Conservation (phyloP, 306 rosid species). For the Begonia masoniana region DNA sequence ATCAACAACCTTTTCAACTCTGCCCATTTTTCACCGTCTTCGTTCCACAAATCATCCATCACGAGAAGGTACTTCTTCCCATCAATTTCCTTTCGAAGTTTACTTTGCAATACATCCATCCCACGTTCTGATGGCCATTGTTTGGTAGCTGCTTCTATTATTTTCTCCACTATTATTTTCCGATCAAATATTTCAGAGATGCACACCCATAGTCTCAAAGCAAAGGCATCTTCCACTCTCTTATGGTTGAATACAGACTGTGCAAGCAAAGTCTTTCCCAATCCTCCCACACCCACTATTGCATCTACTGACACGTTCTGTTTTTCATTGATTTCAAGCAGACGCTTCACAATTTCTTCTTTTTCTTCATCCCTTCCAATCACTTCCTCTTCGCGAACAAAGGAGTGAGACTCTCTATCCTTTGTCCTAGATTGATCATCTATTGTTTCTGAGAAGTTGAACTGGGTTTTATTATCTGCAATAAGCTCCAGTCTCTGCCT, state of each 20-base stretch:
- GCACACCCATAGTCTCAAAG: constrained; percentile 11
- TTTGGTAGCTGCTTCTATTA: not conserved
- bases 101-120: not conserved
- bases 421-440: not conserved
- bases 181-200: constrained; percentile 6
- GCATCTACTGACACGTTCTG: not conserved
- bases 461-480: not conserved
- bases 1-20: not conserved
- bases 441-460: not conserved
- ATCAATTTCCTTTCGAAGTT: not conserved
- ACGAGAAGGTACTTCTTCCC: not conserved
- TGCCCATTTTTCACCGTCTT: not conserved
- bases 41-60: constrained; percentile 18
- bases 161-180: not conserved
- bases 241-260: constrained; percentile 7
- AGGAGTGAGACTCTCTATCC: not conserved
- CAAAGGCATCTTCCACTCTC: not conserved
- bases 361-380: constrained; percentile 7
- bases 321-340: not conserved
- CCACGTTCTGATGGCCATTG: not conserved
- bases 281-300: constrained; percentile 13
- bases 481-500: not conserved
- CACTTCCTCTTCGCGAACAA: not conserved
- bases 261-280: constrained; percentile 12
- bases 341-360: not conserved